Evolutionary conservation across 2,329 filamentous ascomycete genomes (phyloP).

Genomic region (Blumeria graminis): DNA sequence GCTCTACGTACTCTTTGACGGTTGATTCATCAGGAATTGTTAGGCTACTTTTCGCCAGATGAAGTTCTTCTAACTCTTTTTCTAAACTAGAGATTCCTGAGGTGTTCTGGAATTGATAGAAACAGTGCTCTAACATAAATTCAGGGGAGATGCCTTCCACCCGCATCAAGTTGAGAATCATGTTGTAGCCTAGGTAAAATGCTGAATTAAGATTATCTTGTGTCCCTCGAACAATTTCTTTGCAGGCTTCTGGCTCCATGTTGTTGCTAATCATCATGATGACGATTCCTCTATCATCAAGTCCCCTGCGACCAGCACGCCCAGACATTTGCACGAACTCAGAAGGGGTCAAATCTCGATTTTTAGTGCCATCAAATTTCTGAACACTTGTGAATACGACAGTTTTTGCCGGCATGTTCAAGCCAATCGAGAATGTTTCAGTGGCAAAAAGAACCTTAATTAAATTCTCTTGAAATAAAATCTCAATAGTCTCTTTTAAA

Average conservation of each 20-base stretch:
- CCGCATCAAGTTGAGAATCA: constrained; percentile 88
- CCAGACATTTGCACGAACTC: constrained; percentile 99
- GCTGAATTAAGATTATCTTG: constrained; percentile 95
- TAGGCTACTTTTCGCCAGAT: constrained; percentile 48
- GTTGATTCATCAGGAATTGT: constrained; percentile 65
- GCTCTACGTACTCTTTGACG: constrained; percentile 82
- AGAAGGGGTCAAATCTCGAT: constrained; percentile 70
- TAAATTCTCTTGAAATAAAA: constrained; percentile 89
- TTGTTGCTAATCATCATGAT: constrained; percentile 99
- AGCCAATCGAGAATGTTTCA: constrained; percentile 92
- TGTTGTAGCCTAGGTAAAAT: constrained; percentile 96
- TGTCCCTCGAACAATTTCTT: constrained; percentile 84
- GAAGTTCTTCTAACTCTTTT: constrained; percentile 55
- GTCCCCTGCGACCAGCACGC: constrained; percentile 82
- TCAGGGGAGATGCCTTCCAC: constrained; percentile 99
- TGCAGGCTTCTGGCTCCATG: constrained; percentile 83
- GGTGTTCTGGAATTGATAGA: constrained; percentile 94
- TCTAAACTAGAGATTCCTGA: constrained; percentile 67
- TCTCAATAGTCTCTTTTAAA: constrained; percentile 95
- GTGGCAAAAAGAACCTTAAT: constrained; percentile 97
- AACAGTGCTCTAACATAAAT: constrained; percentile 95
- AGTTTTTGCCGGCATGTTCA: constrained; percentile 98
- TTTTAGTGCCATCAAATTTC: constrained; percentile 70
- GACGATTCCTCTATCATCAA: constrained; percentile 92
- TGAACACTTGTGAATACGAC: constrained; percentile 95